A percentile compares a stretch with the other conserved stretches of the same genome.
Evolutionary conservation across 805 yeast species (phyloP).

Genomic region (Candida succiphila): DNA sequence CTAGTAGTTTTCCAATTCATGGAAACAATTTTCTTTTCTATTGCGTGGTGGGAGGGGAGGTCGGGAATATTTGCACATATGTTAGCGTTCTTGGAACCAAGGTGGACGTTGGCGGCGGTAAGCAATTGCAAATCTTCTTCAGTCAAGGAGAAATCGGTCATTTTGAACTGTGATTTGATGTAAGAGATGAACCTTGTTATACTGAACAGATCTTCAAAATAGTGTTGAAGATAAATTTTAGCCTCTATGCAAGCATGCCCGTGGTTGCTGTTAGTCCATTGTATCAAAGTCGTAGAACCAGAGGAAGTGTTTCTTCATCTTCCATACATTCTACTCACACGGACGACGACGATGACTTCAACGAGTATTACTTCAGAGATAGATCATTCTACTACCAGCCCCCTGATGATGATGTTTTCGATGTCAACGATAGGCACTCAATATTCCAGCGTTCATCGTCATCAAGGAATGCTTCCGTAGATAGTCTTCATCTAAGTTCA

Average conservation of each 20-base stretch:
- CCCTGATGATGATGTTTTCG: neutral
- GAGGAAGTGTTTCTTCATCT: too few species aligned
- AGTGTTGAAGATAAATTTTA: constrained; percentile 36
- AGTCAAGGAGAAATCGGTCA: constrained; percentile 40
- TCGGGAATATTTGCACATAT: too few species aligned
- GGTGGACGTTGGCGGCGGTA: constrained; percentile 99
- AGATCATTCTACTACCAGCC: neutral
- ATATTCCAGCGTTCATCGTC: constrained; percentile 15
- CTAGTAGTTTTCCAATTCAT: too few species aligned
- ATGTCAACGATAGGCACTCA: constrained; percentile 6
- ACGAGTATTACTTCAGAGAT: neutral
- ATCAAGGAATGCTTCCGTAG: constrained; percentile 7
- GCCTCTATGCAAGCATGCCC: constrained; percentile 36
- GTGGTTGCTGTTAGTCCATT: constrained; percentile 34
- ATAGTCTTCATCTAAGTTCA: constrained; percentile 1
- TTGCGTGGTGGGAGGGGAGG: too few species aligned
- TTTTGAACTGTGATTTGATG: constrained; percentile 3
- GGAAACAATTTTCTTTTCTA: too few species aligned
- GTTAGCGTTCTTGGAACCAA: constrained; percentile 99
- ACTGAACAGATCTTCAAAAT: too few species aligned
- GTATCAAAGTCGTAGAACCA: too few species aligned
- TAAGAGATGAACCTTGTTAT: too few species aligned
- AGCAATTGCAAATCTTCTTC: constrained; percentile 98
- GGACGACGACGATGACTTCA: neutral
- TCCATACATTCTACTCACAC: neutral